phyloP scores from a whole-genome alignment of 768 basidiomycete genomes.

The Tephrocybe sp. region DNA sequence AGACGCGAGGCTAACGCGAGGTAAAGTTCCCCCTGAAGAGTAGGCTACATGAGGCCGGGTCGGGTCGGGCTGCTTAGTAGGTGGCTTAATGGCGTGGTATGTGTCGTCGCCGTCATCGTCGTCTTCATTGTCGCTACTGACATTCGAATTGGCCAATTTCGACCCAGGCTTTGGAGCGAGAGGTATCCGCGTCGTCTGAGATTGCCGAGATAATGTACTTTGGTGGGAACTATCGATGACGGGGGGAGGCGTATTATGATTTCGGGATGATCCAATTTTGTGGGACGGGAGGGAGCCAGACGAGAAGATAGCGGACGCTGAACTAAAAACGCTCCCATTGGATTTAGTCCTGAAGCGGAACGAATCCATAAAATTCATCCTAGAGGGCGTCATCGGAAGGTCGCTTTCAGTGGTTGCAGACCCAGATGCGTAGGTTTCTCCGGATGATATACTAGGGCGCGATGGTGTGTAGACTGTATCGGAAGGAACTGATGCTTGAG shows the following conservation, averaged over 20 bases:
- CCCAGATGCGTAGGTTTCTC: slow-evolving; percentile 50
- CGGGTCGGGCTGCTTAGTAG: slow-evolving; percentile 15
- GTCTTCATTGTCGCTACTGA: slow-evolving; percentile 15
- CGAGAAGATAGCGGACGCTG: slow-evolving; percentile 23
- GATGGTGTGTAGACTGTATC: slow-evolving; percentile 41
- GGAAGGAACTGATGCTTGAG: slow-evolving; percentile 41
- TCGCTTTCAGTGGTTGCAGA: slow-evolving; percentile 46
- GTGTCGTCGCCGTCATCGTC: slow-evolving; percentile 29
- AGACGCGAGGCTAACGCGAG: slow-evolving; percentile 36
- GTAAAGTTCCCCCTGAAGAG: slow-evolving; percentile 28
- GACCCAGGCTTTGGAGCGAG: slow-evolving; percentile 29
- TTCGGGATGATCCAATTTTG: slow-evolving; percentile 17
- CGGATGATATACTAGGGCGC: slow-evolving; percentile 61
- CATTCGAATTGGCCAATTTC: slow-evolving; percentile 18
- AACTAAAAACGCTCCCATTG: slow-evolving; percentile 29
- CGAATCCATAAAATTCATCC: slow-evolving; percentile 38
- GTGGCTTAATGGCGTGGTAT: slow-evolving; percentile 10
- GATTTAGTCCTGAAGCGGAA: slow-evolving; percentile 35
- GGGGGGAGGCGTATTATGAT: slow-evolving; percentile 11
- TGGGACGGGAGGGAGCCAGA: slow-evolving; percentile 31
- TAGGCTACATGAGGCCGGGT: slow-evolving; percentile 36
- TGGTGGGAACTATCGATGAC: slow-evolving; percentile 13
- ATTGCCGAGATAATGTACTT: slow-evolving; percentile 9
- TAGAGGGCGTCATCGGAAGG: slow-evolving; percentile 37
- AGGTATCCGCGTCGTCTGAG: slow-evolving; percentile 24